Conservation (phyloP, 768 basidiomycete species). For the Lactarius hatsudake region DNA sequence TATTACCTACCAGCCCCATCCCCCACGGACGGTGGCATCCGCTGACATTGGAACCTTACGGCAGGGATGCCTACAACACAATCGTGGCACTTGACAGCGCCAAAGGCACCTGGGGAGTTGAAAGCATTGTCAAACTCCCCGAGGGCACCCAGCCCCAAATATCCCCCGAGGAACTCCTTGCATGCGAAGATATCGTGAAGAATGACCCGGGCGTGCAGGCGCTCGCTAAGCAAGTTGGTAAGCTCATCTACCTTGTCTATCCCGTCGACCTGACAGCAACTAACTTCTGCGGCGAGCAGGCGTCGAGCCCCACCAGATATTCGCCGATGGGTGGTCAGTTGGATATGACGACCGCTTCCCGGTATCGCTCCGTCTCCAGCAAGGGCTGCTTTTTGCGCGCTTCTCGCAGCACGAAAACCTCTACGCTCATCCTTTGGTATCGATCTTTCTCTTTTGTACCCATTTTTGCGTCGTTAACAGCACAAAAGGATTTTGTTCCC, state of each 20-base stretch:
- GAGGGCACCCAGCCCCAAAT: conserved; percentile 79
- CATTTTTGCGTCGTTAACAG: conserved; percentile 3
- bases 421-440: conserved; percentile 85
- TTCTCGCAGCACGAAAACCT: conserved; percentile 78
- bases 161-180: conserved; percentile 75
- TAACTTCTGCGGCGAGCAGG: conserved; percentile 40
- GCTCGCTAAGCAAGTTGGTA: conserved; percentile 76
- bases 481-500: conserved; percentile 64
- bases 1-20: not conserved
- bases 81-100: conserved; percentile 47
- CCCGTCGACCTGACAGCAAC: not conserved
- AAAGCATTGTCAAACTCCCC: conserved; percentile 54
- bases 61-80: conserved; percentile 52
- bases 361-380: conserved; percentile 63
- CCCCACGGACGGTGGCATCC: not conserved
- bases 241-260: conserved; percentile 4
- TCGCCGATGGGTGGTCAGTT: conserved; percentile 87
- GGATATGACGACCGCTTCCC: conserved; percentile 90
- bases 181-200: conserved; percentile 69
- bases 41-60: conserved; percentile 27
- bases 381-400: conserved; percentile 76
- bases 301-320: conserved; percentile 65
- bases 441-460: conserved; percentile 24
- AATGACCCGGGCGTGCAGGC: conserved; percentile 62
- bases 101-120: conserved; percentile 56